phyloP scores from a whole-genome alignment of 768 basidiomycete genomes.

The Auriscalpium vulgare region DNA sequence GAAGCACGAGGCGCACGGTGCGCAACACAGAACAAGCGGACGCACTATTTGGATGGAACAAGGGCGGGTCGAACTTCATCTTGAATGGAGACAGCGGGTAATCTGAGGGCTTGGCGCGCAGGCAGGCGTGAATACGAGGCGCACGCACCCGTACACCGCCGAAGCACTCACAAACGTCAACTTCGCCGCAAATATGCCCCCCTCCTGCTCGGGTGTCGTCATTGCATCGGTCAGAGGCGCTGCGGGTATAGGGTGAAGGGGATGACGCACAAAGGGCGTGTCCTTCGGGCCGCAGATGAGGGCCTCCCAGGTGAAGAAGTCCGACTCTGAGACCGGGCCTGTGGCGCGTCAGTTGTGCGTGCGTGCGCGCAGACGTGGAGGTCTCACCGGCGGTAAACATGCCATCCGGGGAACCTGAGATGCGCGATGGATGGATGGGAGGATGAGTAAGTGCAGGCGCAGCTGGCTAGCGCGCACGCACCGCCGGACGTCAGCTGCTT shows the following conservation, averaged over 20 bases:
- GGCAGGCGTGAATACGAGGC: not conserved
- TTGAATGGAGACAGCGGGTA: conserved; percentile 99
- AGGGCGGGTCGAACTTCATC: conserved; percentile 96
- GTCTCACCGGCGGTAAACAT: conserved; percentile 87
- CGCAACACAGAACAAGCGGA: conserved; percentile 2
- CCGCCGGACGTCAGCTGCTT: conserved; percentile 78
- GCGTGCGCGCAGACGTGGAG: conserved; percentile 16
- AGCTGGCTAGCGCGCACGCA: conserved; percentile 21
- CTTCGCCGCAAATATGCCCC: conserved; percentile 88
- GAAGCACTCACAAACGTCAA: conserved; percentile 74
- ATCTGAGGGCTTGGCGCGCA: conserved; percentile 59
- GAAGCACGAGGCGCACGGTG: not conserved
- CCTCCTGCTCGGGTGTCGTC: conserved; percentile 51
- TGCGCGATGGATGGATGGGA: not conserved
- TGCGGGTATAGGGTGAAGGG: not conserved
- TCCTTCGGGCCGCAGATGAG: conserved; percentile 90
- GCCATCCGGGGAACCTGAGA: conserved; percentile 74
- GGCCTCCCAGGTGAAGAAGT: conserved; percentile 96
- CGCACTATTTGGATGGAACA: conserved; percentile 97
- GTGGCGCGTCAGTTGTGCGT: conserved; percentile 2
- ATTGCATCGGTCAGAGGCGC: not conserved
- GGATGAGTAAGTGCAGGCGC: not conserved
- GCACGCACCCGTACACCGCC: conserved; percentile 8
- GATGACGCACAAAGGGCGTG: conserved; percentile 74
- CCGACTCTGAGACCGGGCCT: conserved; percentile 87